Evolutionary conservation across 345 rosid genomes (phyloP).

Genomic region (Cardamine resedifolia): DNA sequence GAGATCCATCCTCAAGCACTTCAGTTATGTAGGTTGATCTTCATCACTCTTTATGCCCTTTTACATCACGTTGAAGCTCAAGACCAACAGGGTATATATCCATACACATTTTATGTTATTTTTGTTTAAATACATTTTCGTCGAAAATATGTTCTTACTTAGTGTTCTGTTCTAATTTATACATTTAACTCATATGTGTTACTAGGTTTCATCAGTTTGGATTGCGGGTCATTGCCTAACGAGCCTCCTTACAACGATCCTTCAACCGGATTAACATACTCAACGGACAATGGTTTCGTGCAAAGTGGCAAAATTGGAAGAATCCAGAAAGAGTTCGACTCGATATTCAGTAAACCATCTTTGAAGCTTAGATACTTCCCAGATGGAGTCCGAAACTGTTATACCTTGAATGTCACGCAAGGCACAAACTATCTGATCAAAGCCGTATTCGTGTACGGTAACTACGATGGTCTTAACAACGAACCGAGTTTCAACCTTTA

Average conservation of each 20-base stretch:
- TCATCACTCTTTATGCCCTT: background rate
- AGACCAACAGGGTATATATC: slow-evolving; percentile 24
- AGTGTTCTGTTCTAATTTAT: background rate
- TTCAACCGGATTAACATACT: slow-evolving; percentile 29
- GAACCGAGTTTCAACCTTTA: slow-evolving; percentile 34
- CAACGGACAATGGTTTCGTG: slow-evolving; percentile 31
- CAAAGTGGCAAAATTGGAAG: slow-evolving; percentile 29
- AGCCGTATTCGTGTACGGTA: slow-evolving; percentile 35
- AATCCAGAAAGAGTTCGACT: slow-evolving; percentile 19
- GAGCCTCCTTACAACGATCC: slow-evolving; percentile 20
- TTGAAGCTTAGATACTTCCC: slow-evolving; percentile 39
- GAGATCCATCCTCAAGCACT: slow-evolving; percentile 21
- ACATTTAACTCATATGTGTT: background rate
- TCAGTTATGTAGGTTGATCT: slow-evolving; percentile 22
- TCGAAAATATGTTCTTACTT: background rate
- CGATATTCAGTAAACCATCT: background rate
- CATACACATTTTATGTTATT: background rate
- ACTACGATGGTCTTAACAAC: slow-evolving; percentile 28
- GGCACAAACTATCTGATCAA: slow-evolving; percentile 32
- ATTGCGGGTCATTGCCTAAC: slow-evolving; percentile 25
- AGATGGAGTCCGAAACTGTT: slow-evolving; percentile 35
- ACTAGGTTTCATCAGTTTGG: slow-evolving; percentile 39
- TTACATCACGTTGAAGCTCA: slow-evolving; percentile 27
- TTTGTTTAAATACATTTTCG: background rate
- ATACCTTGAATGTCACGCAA: slow-evolving; percentile 34